Conservation (phyloP, 179 eudicot genomes). For the Vitellaria paradoxa region DNA sequence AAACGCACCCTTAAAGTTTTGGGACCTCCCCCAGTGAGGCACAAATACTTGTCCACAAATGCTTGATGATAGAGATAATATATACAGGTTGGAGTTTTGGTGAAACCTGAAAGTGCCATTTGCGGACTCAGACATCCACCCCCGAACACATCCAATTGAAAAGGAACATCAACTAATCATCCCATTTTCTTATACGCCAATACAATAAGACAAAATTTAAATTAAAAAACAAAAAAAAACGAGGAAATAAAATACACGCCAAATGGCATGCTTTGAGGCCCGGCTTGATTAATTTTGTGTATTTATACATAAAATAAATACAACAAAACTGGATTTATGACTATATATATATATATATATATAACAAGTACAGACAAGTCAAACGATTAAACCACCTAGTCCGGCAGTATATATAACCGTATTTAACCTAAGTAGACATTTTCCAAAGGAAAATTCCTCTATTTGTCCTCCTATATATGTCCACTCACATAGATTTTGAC, state of each 20-base stretch:
- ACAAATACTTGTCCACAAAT: too few relatives aligned
- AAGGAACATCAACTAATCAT: neutral
- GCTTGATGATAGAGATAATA: too few relatives aligned
- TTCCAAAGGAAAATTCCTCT: neutral
- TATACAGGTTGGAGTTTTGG: too few relatives aligned
- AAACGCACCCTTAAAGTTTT: too few relatives aligned
- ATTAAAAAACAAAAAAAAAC: neutral
- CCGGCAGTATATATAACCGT: conserved; percentile 11
- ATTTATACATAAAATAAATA: conserved; percentile 6
- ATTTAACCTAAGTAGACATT: conserved; percentile 1
- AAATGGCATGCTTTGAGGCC: conserved; percentile 11
- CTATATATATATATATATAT: neutral
- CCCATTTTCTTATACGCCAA: neutral
- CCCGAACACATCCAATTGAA: neutral
- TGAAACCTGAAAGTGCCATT: too few relatives aligned
- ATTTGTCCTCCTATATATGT: neutral
- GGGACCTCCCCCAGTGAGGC: too few relatives aligned
- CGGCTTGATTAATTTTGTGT: neutral
- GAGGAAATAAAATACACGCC: neutral
- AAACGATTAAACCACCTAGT: conserved; percentile 13
- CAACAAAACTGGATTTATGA: conserved; percentile 10
- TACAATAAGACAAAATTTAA: neutral
- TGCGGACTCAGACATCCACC: neutral
- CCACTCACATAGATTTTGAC: neutral
- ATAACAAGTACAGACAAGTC: neutral